A percentile compares a stretch with the other conserved stretches of the same genome.
phyloP scores from a whole-genome alignment of 345 rosid species.

The Salix arbutifolia region DNA sequence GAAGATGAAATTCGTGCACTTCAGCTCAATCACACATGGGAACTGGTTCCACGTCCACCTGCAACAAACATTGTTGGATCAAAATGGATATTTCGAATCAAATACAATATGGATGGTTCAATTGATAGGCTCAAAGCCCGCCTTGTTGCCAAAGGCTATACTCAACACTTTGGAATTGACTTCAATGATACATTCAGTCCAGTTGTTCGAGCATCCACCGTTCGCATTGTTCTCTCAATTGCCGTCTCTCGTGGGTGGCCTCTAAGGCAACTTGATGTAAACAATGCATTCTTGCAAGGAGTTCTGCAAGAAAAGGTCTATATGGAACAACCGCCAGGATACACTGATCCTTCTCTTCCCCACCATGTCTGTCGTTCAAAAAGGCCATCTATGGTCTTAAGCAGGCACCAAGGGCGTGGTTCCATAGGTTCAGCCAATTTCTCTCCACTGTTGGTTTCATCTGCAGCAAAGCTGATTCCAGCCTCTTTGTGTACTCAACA shows the following conservation, averaged over 20 bases:
- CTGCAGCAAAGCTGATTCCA: background rate
- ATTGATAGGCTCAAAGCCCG: too few species aligned
- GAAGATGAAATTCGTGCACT: conserved; percentile 14
- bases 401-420: rapidly evolving
- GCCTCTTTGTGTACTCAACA: background rate
- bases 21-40: conserved; percentile 8
- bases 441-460: background rate
- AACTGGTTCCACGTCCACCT: background rate
- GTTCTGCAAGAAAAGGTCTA: background rate
- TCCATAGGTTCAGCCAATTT: background rate
- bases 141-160: background rate
- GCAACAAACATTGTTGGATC: conserved; percentile 5
- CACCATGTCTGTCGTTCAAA: background rate
- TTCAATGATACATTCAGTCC: conserved; percentile 6
- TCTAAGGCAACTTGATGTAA: too few species aligned
- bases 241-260: background rate
- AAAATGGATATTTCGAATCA: conserved; percentile 13
- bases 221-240: background rate
- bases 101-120: background rate
- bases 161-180: conserved; percentile 5
- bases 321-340: background rate
- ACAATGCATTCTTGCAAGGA: background rate
- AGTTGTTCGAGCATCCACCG: conserved; percentile 10
- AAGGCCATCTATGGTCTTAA: background rate
- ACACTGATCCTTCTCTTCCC: background rate